phyloP scores from a whole-genome alignment of 1,284 basidiomycete species.

The Ganoderma boninense region DNA sequence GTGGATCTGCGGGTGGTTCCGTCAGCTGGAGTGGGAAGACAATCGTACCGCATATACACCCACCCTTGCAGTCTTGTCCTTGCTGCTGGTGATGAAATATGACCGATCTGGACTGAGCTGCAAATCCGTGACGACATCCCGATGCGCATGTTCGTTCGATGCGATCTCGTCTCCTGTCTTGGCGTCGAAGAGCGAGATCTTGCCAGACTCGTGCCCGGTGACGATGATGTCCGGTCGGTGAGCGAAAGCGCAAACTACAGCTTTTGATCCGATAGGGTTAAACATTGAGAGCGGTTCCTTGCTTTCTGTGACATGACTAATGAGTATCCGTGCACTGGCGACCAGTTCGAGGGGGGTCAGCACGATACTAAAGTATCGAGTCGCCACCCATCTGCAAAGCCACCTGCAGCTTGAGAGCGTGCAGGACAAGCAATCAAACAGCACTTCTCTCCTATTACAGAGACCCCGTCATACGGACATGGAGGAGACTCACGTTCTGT shows the following conservation, averaged over 20 bases:
- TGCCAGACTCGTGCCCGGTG: slow-evolving; percentile 96
- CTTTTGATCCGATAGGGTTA: slow-evolving; percentile 92
- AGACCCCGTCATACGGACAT: background rate
- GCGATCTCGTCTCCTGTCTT: slow-evolving; percentile 88
- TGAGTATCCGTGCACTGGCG: background rate
- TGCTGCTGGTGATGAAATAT: slow-evolving; percentile 96
- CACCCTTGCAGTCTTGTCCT: slow-evolving; percentile 96
- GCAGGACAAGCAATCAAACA: background rate
- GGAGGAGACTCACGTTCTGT: slow-evolving; percentile 66
- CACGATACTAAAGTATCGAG: background rate
- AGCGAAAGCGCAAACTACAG: slow-evolving; percentile 94
- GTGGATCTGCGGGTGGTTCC: slow-evolving; percentile 68
- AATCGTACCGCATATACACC: slow-evolving; percentile 46
- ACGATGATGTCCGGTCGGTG: slow-evolving; percentile 84
- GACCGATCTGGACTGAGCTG: slow-evolving; percentile 92
- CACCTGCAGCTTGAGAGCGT: background rate
- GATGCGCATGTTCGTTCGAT: slow-evolving; percentile 86
- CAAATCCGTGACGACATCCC: slow-evolving; percentile 89
- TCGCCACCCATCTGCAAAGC: background rate
- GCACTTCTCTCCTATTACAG: background rate
- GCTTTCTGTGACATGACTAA: slow-evolving; percentile 60
- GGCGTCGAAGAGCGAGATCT: slow-evolving; percentile 89
- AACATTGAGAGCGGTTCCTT: slow-evolving; percentile 82
- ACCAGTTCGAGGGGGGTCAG: background rate
- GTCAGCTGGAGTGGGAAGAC: background rate